A percentile compares a stretch with the other conserved stretches of the same genome.
phyloP scores from a whole-genome alignment of 1,284 basidiomycete species.

The Marasmius fiardii region DNA sequence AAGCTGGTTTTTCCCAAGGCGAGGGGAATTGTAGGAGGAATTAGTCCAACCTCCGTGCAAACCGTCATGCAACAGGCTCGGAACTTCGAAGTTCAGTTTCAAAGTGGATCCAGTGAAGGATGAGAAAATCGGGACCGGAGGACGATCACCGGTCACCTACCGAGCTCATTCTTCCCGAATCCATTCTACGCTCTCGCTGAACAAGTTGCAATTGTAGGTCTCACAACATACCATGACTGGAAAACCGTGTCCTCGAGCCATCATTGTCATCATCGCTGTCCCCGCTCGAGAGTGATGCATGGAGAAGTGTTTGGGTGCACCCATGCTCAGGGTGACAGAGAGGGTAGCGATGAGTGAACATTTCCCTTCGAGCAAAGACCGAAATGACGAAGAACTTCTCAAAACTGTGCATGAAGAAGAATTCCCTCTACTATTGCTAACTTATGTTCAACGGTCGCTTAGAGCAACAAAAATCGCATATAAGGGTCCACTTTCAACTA shows the following conservation, averaged over 20 bases:
- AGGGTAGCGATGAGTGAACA: constrained; percentile 60
- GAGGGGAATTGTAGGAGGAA: too few species aligned
- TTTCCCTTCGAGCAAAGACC: constrained; percentile 92
- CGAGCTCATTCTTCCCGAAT: constrained; percentile 95
- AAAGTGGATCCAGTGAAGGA: constrained; percentile 24
- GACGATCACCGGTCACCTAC: constrained; percentile 38
- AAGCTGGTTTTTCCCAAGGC: too few species aligned
- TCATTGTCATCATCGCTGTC: constrained; percentile 95
- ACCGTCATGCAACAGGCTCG: constrained; percentile 91
- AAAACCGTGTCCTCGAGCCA: constrained; percentile 85
- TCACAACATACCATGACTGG: constrained; percentile 99
- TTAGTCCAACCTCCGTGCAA: constrained; percentile 90
- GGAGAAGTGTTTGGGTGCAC: constrained; percentile 89
- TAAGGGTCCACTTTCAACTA: constrained; percentile 6
- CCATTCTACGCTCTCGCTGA: constrained; percentile 93
- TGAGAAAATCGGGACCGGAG: constrained; percentile 17
- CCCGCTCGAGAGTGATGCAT: constrained; percentile 92
- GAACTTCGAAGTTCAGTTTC: constrained; percentile 58
- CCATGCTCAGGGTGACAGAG: constrained; percentile 25
- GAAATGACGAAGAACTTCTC: constrained; percentile 83
- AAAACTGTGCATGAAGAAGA: constrained; percentile 74
- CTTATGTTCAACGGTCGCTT: constrained; percentile 38
- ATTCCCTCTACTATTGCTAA: constrained; percentile 94
- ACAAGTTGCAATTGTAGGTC: constrained; percentile 99
- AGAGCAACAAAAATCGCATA: constrained; percentile 11